phyloP scores from a whole-genome alignment of 208 protist species.

The Leptomonas pyrrhocoris region DNA sequence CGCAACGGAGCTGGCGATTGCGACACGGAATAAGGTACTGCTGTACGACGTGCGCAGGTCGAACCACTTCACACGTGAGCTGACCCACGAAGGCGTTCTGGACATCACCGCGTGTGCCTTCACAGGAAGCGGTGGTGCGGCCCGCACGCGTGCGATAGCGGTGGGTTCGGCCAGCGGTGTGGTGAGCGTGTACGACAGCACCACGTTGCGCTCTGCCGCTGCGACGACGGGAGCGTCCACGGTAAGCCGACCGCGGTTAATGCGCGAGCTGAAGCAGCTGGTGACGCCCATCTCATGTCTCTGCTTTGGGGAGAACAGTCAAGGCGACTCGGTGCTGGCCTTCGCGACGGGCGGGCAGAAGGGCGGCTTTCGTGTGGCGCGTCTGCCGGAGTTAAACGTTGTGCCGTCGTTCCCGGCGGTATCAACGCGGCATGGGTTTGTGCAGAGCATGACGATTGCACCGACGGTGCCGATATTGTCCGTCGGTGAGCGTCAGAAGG shows the following conservation, averaged over 20 bases:
- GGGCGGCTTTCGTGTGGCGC: conserved; percentile 77
- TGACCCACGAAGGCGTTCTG: conserved; percentile 67
- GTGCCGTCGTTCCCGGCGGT: conserved; percentile 83
- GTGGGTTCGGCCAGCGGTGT: conserved; percentile 77
- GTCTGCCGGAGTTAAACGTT: conserved; percentile 67
- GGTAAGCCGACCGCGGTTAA: conserved; percentile 16
- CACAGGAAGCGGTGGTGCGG: background rate
- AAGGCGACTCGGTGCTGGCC: conserved; percentile 61
- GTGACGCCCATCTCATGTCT: conserved; percentile 67
- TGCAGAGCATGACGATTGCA: conserved; percentile 67
- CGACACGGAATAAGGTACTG: conserved; percentile 58
- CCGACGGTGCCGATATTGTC: conserved; percentile 81
- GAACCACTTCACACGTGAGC: conserved; percentile 53
- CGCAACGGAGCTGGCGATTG: conserved; percentile 63
- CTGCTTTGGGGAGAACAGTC: conserved; percentile 62
- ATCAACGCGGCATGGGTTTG: conserved; percentile 67
- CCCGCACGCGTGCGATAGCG: conserved; percentile 35
- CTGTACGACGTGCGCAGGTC: conserved; percentile 86
- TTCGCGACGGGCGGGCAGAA: conserved; percentile 78
- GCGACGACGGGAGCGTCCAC: background rate
- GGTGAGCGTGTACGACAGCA: conserved; percentile 67
- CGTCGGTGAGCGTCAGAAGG: conserved; percentile 82
- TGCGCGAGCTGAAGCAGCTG: conserved; percentile 76
- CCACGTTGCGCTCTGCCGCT: conserved; percentile 16
- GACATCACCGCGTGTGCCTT: conserved; percentile 68